Evolutionary conservation across 768 basidiomycete species (phyloP), one percentile per base, ranked within the genome.

Genomic region (Rubroboletus satanas): DNA sequence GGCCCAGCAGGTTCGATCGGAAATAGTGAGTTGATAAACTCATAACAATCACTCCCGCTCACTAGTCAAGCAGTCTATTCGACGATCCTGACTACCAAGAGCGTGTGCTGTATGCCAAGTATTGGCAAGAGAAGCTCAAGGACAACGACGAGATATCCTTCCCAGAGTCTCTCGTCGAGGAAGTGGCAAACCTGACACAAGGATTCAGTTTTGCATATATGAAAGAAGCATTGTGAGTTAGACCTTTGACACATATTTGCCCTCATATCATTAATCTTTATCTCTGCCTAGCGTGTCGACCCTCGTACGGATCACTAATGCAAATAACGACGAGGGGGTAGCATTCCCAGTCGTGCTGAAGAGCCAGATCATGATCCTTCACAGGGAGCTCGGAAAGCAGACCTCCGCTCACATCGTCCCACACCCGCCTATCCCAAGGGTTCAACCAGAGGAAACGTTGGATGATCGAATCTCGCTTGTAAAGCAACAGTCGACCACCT

Each of bases 121-220:
- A 90, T 69, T 94, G 92, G 92, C 88, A 90, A 67, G 68, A 79
- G 53, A 93, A 93, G 67, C 79, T 93, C 50, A 68, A 74, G 52
- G 62, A 69, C 65, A 92, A 89, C 71, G 70, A 81, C 46, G 72
- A 77, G 14, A 77, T 93, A 57, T 68, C 73, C 4, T 92, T 90
- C 74, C 83, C 91, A 0, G 85, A 90, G 59, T 57, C 73, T 12
- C 76, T 93, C 32, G 75, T 84, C 17, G 68, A 79, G 11, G 79
- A 83, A 58, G 73, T 89, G 28, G 88, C 85, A 6, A 71, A 76
- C 10, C 49, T 71, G 54, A 93, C 90, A 0, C 74, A 78, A 32
- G 73, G 75, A 31, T 93, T 93, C 74, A 89, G 86, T 61, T 93
- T 93, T 67, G 90, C 92, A 0, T 93, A 91, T 69, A 74, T 94